These are phyloP conservation scores for Mortierella claussenii DNA, from an alignment of 192 early-diverging fungal species.

Conservation along the genomic window DNA sequence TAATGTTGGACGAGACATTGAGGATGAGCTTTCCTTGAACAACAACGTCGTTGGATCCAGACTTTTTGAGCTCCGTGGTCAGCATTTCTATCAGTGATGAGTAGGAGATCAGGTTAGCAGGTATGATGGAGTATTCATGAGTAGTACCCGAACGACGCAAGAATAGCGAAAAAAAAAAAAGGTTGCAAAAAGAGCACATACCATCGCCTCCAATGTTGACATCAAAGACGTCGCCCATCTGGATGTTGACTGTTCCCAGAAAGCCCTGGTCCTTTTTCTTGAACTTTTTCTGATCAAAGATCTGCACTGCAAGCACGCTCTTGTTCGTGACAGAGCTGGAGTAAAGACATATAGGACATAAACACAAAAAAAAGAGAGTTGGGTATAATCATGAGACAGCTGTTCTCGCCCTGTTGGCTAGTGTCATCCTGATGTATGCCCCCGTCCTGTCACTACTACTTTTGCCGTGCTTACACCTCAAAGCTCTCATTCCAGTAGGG, in stretches of 20 bases:
- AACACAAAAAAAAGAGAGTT: constrained; percentile 6
- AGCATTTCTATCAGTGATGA: constrained; percentile 82
- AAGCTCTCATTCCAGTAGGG: constrained; percentile 97
- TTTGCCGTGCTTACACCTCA: constrained; percentile 73
- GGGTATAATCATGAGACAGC: too few relatives aligned
- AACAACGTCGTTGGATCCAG: constrained; percentile 73
- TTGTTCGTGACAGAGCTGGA: constrained; percentile 71
- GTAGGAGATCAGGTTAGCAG: too few relatives aligned
- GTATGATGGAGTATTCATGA: too few relatives aligned
- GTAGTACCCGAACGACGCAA: too few relatives aligned
- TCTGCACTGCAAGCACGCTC: constrained; percentile 89
- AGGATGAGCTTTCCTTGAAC: constrained; percentile 87
- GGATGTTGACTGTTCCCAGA: constrained; percentile 88
- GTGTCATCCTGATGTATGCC: too few relatives aligned
- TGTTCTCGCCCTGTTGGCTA: too few relatives aligned
- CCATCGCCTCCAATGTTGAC: constrained; percentile 76
- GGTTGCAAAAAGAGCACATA: constrained; percentile 21
- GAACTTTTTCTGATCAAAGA: constrained; percentile 98
- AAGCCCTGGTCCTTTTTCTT: constrained; percentile 92
- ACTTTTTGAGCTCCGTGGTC: constrained; percentile 87
- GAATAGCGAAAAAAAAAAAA: constrained; percentile 11
- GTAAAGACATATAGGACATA: too few relatives aligned
- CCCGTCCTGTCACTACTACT: too few relatives aligned
- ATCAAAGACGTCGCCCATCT: constrained; percentile 84
- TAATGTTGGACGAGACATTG: constrained; percentile 70